A percentile compares a stretch with the other conserved stretches of the same genome.
phyloP scores from a whole-genome alignment of 2,329 filamentous ascomycete genomes.

The Colletotrichum filicis region DNA sequence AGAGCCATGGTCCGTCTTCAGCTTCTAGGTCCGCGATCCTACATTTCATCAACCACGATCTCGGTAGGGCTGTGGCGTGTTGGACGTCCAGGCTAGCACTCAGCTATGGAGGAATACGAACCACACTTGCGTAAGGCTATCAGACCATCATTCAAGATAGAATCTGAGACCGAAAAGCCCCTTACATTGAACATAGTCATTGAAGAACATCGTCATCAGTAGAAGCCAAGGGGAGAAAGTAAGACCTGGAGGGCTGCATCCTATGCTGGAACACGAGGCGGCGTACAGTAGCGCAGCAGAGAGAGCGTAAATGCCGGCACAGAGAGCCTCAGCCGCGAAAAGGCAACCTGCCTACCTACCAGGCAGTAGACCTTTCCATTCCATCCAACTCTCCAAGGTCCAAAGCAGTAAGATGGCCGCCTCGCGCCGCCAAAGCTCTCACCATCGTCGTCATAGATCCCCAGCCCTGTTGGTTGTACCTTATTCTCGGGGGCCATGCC shows the following conservation, averaged over 20 bases:
- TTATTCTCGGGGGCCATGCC: background rate
- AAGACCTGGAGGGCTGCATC: background rate
- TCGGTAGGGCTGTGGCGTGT: background rate
- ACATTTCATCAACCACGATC: background rate
- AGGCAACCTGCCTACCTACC: too few species aligned
- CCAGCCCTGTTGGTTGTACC: background rate
- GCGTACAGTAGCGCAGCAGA: background rate
- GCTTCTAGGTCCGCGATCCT: background rate
- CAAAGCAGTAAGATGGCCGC: too few species aligned
- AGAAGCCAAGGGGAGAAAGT: background rate
- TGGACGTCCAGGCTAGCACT: background rate
- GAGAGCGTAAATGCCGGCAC: background rate
- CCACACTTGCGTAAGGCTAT: background rate
- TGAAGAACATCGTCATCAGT: background rate
- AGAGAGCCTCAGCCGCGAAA: background rate
- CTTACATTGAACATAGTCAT: background rate
- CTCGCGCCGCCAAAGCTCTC: too few species aligned
- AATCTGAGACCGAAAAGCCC: background rate
- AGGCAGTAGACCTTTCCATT: too few species aligned
- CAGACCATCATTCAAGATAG: background rate
- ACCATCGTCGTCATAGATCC: too few species aligned
- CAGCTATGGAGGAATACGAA: background rate
- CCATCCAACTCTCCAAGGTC: too few species aligned
- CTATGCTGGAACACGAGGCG: background rate
- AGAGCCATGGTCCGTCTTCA: background rate